phyloP scores from a whole-genome alignment of 306 rosid species.

The Astragalus membranaceus region DNA sequence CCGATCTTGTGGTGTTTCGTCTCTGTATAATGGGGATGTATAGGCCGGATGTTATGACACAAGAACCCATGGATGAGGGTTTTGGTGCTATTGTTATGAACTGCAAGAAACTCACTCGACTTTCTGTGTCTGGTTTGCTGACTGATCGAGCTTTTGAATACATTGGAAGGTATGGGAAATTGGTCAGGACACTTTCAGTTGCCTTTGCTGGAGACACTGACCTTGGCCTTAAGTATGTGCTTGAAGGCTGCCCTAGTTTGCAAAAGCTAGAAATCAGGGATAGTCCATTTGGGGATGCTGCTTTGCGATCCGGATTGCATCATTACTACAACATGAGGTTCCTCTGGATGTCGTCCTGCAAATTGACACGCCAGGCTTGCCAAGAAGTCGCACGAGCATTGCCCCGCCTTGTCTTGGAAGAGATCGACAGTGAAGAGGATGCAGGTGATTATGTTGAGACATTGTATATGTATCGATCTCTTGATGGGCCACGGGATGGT shows the following conservation, averaged over 20 bases:
- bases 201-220: slow-evolving; percentile 84
- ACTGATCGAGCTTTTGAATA: neutral
- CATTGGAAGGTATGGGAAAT: slow-evolving; percentile 57
- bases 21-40: slow-evolving; percentile 73
- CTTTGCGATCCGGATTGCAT: slow-evolving; percentile 64
- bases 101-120: slow-evolving; percentile 72
- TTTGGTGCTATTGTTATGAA: slow-evolving; percentile 89
- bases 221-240: slow-evolving; percentile 47
- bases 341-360: slow-evolving; percentile 87
- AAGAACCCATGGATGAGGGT: slow-evolving; percentile 83
- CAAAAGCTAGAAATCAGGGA: slow-evolving; percentile 32
- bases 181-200: slow-evolving; percentile 74
- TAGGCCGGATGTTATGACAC: slow-evolving; percentile 52
- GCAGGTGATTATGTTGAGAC: neutral
- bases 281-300: slow-evolving; percentile 80
- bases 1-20: neutral
- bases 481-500: too few relatives aligned
- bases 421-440: neutral
- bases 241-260: slow-evolving; percentile 74
- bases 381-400: slow-evolving; percentile 34
- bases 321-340: slow-evolving; percentile 86
- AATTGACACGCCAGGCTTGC: slow-evolving; percentile 32
- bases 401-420: slow-evolving; percentile 59
- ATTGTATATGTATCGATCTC: too few relatives aligned
- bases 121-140: neutral